Base-by-base conservation (phyloP, 306 rosid genomes). In the Vicia villosa region DNA sequence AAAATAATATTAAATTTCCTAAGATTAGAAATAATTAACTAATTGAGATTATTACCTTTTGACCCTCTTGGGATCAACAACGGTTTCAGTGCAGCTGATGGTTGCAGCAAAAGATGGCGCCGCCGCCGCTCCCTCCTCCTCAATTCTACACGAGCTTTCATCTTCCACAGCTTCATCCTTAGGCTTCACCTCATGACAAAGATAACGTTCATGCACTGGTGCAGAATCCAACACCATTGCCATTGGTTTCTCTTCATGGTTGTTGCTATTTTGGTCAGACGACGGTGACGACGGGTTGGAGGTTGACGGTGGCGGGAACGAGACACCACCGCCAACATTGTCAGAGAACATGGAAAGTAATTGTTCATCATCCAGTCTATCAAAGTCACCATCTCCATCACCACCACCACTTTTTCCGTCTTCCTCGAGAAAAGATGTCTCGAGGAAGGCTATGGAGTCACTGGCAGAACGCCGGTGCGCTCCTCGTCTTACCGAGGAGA, bases 261-360 rank as follows among this genome's bases (percentile, higher is more conserved):
- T 80, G 37, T 86, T 86, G 74, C 96, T 90, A 37, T 83, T 90
- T 40, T 87, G 91, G 60, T 90, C 98, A 20, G 97, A 93, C 14
- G 97, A 85, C 22, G 98, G 94, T 11, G 95, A 71, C 4, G 98
- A 94, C 0, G 89, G 83, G 60, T 84, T 87, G 5, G 98, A 85
- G 0, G 69, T 16, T 0, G 90, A 65, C 0, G 91, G 69, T 0
- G 91, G 81, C 5, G 77, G 88, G 2, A 80, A 22, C 0, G 80
- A 16, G 1, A 70, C 81, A 7, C 72, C 38, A 8, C 70, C 38
- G 1, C 46, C 21, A 20, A 85, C 69, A 68, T 88, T 94, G 41
- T 94, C 96, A 22, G 97, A 77, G 78, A 89, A 90, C 97, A 88
- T 86, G 1, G 92, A 94, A 82, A 88, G 83, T 8, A 94, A 86